Base-by-base conservation (phyloP, 148 eudicot species). In the Vaccinium darrowii region DNA sequence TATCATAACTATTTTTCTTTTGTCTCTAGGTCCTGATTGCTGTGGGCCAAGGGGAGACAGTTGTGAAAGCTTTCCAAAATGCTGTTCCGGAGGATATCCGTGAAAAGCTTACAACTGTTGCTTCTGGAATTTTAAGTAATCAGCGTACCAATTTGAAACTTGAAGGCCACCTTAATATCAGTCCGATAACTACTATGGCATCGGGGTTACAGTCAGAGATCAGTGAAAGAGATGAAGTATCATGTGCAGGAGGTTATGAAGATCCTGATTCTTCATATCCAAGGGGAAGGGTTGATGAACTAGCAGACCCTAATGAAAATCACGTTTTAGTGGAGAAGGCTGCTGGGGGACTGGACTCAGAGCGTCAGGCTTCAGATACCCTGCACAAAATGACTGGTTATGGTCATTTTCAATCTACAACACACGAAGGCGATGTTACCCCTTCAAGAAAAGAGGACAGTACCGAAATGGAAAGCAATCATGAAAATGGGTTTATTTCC, bases 41-140 rank as follows among this genome's bases (percentile, higher is more conserved):
- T 87, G 93, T 97, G 84, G 92, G 87, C 82, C 92, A 88, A 88
- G 98, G 99, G 60, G 98, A 95, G 89, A 92, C 95, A 54, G 82
- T 97, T 77, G 30, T 94, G 78, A 95, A 90, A 73, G 99, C 99
- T 56, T 90, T 97, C 77, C 94, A 97, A 90, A 96, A 91, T 88
- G 98, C 98, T 85, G 95, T 97, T 67, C 99, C 99, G 8, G 99
- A 97, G 79, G 98, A 97, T 91, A 98, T 95, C 83, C 90, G 99
- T 51, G 99, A 91, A 86, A 93, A 94, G 89, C 94, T 97, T 85
- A 92, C 94, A 49, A 85, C 86, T 84, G 90, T 98, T 84, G 98
- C 91, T 82, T 90, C 96, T 81, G 94, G 88, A 85, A 92, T 97
- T 87, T 78, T 97, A 84, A 86, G 89, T 78, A 87, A 84, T 73